Base-by-base conservation (phyloP, 345 rosid genomes). In the Trapa bicornis region DNA sequence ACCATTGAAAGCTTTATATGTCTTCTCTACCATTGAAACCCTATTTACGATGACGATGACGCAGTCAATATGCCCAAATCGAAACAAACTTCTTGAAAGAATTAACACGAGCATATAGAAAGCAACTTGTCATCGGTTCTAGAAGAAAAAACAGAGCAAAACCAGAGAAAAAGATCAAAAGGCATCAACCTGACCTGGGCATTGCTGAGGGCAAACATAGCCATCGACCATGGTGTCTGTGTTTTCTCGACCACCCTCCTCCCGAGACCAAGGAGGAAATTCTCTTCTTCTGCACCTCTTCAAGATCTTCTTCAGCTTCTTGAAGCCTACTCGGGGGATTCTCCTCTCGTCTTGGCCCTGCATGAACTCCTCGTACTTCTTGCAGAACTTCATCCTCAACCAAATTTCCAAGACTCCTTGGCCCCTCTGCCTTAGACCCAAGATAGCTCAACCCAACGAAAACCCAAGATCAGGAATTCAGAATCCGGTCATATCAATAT, bases 361-460 rank as follows among this genome's bases (percentile, higher is more conserved):
- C 94, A 87, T 83, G 86, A 85, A 90, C 76, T 86, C 92, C 39
- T 78, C 86, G 61, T 90, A 93, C 72, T 81, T 90, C 84, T 87
- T 93, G 83, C 96, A 90, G 69, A 90, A 93, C 86, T 93, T 90
- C 97, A 93, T 92, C 67, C 45, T 56, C 50, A 14, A 4, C 16
- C 53, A 45, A 33, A 5, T 48, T 48, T 35, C 38, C 71, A 68
- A 50, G 56, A 17, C 3, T 50, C 56, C 56, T 45, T 45, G 2
- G 0, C 48, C 13, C 48, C 11, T 45, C 48, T 13, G 12, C 13
- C 11, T 45, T 13, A 11, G 48, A 45, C 13, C 11, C 48, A 7
- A 45, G 7, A 45, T 0, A 13, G 11, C 11, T 45, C 54, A 50
- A 50, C 54, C 6, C 32, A 10, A 35, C 15, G 38, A 58, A 58